Evolutionary conservation across 2,329 filamentous ascomycete species (phyloP).

Genomic region (Sarocladiaceae sp.): DNA sequence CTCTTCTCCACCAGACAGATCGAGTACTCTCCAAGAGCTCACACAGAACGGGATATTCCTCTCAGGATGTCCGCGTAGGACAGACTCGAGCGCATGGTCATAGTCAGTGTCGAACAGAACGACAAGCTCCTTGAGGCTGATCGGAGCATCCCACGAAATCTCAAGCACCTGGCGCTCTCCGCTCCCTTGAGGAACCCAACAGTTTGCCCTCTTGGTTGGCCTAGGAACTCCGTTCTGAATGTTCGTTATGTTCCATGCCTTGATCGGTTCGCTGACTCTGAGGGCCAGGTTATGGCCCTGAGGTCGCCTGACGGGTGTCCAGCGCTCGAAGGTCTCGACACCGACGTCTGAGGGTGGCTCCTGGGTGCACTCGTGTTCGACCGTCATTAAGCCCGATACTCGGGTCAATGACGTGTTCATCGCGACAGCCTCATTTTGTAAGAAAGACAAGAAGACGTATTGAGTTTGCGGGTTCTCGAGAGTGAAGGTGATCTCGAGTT

Average conservation of each 20-base stretch:
- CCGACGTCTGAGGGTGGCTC: slow-evolving; percentile 16
- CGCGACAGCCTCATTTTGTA: slow-evolving; percentile 18
- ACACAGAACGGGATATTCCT: slow-evolving; percentile 18
- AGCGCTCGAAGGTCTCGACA: slow-evolving; percentile 19
- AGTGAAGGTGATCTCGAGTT: slow-evolving; percentile 13
- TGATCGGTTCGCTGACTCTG: slow-evolving; percentile 13
- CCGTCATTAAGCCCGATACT: slow-evolving; percentile 17
- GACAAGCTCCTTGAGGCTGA: slow-evolving; percentile 13
- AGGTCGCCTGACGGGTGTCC: slow-evolving; percentile 19
- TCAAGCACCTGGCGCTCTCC: slow-evolving; percentile 11
- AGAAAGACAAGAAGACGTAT: slow-evolving; percentile 18
- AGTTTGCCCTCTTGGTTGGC: slow-evolving; percentile 19
- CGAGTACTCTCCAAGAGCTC: slow-evolving; percentile 18
- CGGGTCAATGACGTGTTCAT: slow-evolving; percentile 16
- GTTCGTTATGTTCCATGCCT: slow-evolving; percentile 14
- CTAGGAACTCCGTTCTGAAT: slow-evolving; percentile 17
- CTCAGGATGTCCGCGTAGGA: slow-evolving; percentile 19
- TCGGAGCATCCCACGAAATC: slow-evolving; percentile 13
- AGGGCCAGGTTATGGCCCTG: slow-evolving; percentile 20
- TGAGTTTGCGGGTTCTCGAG: slow-evolving; percentile 18
- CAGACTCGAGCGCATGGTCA: slow-evolving; percentile 19
- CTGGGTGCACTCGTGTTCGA: slow-evolving; percentile 20
- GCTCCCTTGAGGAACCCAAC: slow-evolving; percentile 15
- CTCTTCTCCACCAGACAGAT: slow-evolving; percentile 15
- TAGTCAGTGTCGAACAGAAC: slow-evolving; percentile 20